Evolutionary conservation across 139 green algal genomes (phyloP), one percentile per base, ranked within the genome.

Genomic region (Coccomyxa sp.): DNA sequence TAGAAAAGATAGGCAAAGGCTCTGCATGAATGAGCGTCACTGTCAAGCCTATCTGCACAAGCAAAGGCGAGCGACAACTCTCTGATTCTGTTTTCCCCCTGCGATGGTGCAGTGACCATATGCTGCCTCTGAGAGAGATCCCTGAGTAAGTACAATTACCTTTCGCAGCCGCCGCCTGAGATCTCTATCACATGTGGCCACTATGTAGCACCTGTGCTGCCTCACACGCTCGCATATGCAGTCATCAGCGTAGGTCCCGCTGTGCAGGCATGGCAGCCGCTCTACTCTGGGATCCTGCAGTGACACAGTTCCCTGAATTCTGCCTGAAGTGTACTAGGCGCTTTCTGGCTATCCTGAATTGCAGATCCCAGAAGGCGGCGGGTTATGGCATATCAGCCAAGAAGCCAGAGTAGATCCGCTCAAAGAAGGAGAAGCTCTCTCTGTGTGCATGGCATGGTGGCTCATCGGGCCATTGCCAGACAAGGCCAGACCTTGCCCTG

Each of bases 131-230:
- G 70, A 54, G 4, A 40, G 14, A 41, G 35, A 7, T 14, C 29
- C 8, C 16, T 31, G 33, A 74, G 36, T 4, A 40, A 29, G 8
- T 7, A 27, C 73, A 35, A 84, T 18, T 41, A 93, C 90, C 91
- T 99, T 99, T 33, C 97, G 89, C 39, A 99, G 95, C 5, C 97
- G 83, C 7, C 97, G 86, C 41, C 95, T 84, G 80, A 99, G 83
- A 79, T 99, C 97, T 34, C 90, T 87, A 78, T 99, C 97, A 85
- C 97, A 99, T 0, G 97, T 99, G 6, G 97, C 97, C 44, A 99
- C 97, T 35, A 99, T 98, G 86, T 99, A 99, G 87, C 97, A 99
- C 74, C 94, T 93, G 88, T 99, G 97, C 86, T 97, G 90, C 82
- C 76, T 87, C 71, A 98, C 94, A 10, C 95, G 86, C 72, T 99